Conservation (phyloP, 2,329 filamentous ascomycete species). For the Xylariaceae sp. region DNA sequence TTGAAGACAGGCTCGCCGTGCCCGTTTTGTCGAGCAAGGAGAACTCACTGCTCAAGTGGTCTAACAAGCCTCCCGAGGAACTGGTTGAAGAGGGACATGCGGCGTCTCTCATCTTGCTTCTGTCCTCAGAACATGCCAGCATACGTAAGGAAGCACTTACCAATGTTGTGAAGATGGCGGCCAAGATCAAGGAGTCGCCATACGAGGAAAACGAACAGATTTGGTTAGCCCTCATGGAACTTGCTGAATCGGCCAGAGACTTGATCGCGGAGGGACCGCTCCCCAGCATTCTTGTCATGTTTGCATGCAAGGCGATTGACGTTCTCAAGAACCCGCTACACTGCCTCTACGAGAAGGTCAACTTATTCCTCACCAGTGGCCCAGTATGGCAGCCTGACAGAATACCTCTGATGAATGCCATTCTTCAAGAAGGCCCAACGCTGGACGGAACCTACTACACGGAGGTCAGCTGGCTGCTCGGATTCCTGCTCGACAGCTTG, state of each 20-base stretch:
- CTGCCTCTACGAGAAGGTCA: conserved; percentile 79
- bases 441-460: conserved; percentile 32
- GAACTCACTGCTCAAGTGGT: conserved; percentile 58
- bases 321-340: conserved; percentile 74
- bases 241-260: conserved; percentile 65
- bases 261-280: conserved; percentile 53
- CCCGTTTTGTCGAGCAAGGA: conserved; percentile 45
- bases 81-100: conserved; percentile 73
- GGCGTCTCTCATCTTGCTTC: conserved; percentile 63
- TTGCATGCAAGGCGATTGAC: conserved; percentile 63
- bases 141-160: conserved; percentile 73
- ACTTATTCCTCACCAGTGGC: conserved; percentile 71
- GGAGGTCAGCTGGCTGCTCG: conserved; percentile 32
- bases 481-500: conserved; percentile 30
- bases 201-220: conserved; percentile 73
- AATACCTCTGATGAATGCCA: conserved; percentile 63
- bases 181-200: conserved; percentile 59
- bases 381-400: conserved; percentile 71
- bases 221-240: conserved; percentile 73
- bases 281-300: conserved; percentile 69
- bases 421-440: conserved; percentile 48
- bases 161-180: conserved; percentile 61
- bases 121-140: conserved; percentile 68
- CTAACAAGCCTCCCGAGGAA: conserved; percentile 70
- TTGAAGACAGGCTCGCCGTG: conserved; percentile 49